These are phyloP conservation scores for Trichosporon sp. DNA, from an alignment of 1,284 basidiomycete genomes.

Conservation along the genomic window DNA sequence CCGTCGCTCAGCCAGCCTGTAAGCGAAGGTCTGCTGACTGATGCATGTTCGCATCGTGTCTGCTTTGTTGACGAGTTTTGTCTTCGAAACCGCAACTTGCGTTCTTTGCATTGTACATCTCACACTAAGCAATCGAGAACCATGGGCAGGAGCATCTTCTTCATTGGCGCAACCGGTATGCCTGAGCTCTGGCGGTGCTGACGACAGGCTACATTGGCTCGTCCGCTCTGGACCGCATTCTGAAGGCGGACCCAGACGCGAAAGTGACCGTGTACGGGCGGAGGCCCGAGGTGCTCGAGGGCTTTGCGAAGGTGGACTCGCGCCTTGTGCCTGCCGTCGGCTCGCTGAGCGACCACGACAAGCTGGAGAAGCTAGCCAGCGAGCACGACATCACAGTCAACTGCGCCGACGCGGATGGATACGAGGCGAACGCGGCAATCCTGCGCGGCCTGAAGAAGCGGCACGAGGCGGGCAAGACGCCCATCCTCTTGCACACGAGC, in stretches of 20 bases:
- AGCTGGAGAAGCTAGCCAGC: constrained; percentile 32
- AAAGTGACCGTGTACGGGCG: constrained; percentile 11
- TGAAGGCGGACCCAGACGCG: background rate
- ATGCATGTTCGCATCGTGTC: background rate
- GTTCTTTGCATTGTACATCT: background rate
- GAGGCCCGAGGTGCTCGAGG: background rate
- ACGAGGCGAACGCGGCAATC: constrained; percentile 37
- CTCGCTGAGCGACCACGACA: constrained; percentile 30
- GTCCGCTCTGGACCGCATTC: constrained; percentile 9
- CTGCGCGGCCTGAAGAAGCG: constrained; percentile 42
- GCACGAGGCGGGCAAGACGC: constrained; percentile 33
- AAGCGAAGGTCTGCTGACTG: background rate
- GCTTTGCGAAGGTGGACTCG: constrained; percentile 7
- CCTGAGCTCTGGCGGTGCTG: background rate
- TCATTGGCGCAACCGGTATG: constrained; percentile 17
- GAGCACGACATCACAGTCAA: constrained; percentile 45
- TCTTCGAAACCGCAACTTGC: background rate
- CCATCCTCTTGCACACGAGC: constrained; percentile 48
- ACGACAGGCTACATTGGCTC: constrained; percentile 18
- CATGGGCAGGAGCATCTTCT: constrained; percentile 13
- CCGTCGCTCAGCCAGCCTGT: background rate
- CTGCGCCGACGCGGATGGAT: constrained; percentile 45
- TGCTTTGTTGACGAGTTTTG: background rate
- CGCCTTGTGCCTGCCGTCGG: constrained; percentile 21
- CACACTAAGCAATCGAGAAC: background rate